Evolutionary conservation across 352 stramenopile species (phyloP).

Genomic region (Pythium graminicola): DNA sequence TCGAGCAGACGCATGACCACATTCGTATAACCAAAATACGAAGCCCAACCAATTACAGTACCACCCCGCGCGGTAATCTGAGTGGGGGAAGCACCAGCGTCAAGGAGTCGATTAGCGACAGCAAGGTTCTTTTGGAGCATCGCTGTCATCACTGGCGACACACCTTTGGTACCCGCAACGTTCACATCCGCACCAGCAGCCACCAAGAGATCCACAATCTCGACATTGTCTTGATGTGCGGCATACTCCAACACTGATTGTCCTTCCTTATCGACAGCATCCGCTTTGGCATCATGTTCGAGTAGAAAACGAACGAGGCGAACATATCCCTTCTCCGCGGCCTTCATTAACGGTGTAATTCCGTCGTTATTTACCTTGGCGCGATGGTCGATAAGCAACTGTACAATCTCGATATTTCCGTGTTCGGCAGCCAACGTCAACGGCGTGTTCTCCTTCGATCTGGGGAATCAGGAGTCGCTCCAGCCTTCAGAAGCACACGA

Average conservation of each 20-base stretch:
- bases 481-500: not conserved
- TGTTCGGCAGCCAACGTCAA: not conserved
- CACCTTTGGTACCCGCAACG: not conserved
- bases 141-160: not conserved
- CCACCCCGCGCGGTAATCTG: not conserved
- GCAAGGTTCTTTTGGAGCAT: not conserved
- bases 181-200: constrained; percentile 3
- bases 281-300: not conserved
- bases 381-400: not conserved
- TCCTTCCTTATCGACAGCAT: not conserved
- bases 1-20: not conserved
- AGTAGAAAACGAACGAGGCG: not conserved
- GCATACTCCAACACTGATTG: not conserved
- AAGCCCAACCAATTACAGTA: not conserved
- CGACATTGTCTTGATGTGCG: not conserved
- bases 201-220: not conserved
- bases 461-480: not conserved
- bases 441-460: not conserved
- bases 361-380: not conserved
- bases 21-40: not conserved
- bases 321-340: not conserved
- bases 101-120: not conserved
- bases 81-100: not conserved
- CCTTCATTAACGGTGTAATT: not conserved
- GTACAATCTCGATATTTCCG: not conserved